Conservation (phyloP, 305 asterid genomes). For the Coffea humblotiana region DNA sequence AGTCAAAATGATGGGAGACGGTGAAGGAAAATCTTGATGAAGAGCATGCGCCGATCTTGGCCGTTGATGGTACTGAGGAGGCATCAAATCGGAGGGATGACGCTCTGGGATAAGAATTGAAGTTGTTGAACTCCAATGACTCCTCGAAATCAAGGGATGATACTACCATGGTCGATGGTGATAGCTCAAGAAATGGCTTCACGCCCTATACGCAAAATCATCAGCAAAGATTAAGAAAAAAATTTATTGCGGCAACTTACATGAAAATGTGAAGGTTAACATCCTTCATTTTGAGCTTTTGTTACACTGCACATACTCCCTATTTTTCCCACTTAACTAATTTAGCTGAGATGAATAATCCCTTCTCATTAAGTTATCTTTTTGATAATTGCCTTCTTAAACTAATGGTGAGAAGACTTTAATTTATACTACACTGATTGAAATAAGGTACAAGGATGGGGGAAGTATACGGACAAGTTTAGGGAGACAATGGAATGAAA, state of each 20-base stretch:
- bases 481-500: too few species aligned
- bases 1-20: conserved; percentile 76
- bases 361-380: background rate
- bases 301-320: too few species aligned
- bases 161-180: conserved; percentile 49
- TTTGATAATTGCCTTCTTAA: too few species aligned
- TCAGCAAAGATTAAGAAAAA: background rate
- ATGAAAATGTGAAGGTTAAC: too few species aligned
- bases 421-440: too few species aligned
- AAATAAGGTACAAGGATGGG: too few species aligned
- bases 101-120: conserved; percentile 57
- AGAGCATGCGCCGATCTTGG: conserved; percentile 67
- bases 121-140: conserved; percentile 54
- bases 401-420: background rate
- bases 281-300: too few species aligned
- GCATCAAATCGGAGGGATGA: conserved; percentile 70
- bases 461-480: too few species aligned
- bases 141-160: conserved; percentile 79
- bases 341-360: background rate
- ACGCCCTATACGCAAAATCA: conserved; percentile 55
- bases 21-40: conserved; percentile 88
- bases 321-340: too few species aligned
- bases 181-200: conserved; percentile 74
- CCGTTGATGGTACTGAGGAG: conserved; percentile 41
- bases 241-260: background rate